Base-by-base conservation (phyloP, 345 rosid species). In the Euclidium syriacum region DNA sequence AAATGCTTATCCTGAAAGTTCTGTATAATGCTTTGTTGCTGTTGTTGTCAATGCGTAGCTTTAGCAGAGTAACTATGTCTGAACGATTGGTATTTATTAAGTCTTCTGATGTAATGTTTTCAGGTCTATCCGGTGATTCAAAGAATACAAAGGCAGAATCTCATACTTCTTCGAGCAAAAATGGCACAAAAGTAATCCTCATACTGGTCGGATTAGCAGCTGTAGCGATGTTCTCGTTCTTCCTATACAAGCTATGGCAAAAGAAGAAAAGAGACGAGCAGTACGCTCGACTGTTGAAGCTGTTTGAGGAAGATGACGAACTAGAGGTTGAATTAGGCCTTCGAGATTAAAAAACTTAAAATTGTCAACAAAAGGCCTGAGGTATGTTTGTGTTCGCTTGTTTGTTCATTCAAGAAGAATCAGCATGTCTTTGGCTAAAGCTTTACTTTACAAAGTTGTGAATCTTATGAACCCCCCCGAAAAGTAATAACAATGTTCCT, bases 301-400 rank as follows among this genome's bases (percentile, higher is more conserved):
- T 95, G 75, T 95, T 94, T 50, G 99, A 94, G 79, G 99, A 94
- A 77, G 99, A 90, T 64, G 95, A 86, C 64, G 99, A 94, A 75
- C 89, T 94, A 2, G 99, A 94, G 80, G 96, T 83, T 62, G 99
- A 90, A 71, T 91, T 90, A 64, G 96, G 99, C 60, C 90, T 88
- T 52, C 84, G 86, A 27, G 96, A 85, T 73, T 94, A 76, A 85
- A n/a, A 50, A n/a, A 3, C 41, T 2, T 55, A 18, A 29, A 32
- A 32, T 51, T 58, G 24, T 52, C 32, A 52, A 42, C 43, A 47
- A 60, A 39, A 32, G 10, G 26, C 26, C 29, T 16, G 35, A 30
- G 29, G 67, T 60, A 52, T 60, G 42, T 39, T 44, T 54, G 39
- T 23, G 63, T 44, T 47, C 6, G 12, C 27, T 15, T 48, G 18